phyloP scores from a whole-genome alignment of 768 basidiomycete genomes.

The Cystobasidium ongulense region DNA sequence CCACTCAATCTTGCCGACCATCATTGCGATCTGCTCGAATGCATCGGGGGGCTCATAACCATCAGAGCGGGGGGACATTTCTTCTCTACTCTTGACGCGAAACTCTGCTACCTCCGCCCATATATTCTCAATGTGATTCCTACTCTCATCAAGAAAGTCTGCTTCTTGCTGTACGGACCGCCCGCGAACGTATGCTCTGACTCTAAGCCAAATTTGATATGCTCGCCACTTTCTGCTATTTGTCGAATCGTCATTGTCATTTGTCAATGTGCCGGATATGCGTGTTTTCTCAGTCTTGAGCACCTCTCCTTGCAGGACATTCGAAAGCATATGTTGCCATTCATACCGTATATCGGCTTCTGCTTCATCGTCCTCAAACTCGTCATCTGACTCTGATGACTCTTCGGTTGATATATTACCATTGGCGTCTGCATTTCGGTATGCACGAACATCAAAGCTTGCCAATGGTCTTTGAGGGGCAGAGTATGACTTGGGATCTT shows the following conservation, averaged over 20 bases:
- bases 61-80: constrained; percentile 1
- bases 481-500: background rate
- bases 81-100: constrained; percentile 49
- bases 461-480: constrained; percentile 3
- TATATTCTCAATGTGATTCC: constrained; percentile 71
- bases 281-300: constrained; percentile 89
- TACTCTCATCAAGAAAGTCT: constrained; percentile 68
- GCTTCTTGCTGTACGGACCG: constrained; percentile 73
- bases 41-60: constrained; percentile 34
- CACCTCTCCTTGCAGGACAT: constrained; percentile 87
- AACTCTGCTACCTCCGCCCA: constrained; percentile 77
- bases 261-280: constrained; percentile 70
- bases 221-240: constrained; percentile 48
- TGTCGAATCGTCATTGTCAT: constrained; percentile 48
- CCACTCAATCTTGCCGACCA: constrained; percentile 38
- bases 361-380: constrained; percentile 56
- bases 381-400: constrained; percentile 47
- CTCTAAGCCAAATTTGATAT: constrained; percentile 72
- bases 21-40: constrained; percentile 37
- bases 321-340: constrained; percentile 92
- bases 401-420: background rate
- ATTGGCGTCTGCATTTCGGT: background rate
- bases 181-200: constrained; percentile 76
- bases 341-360: constrained; percentile 69
- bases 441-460: constrained; percentile 13